Base-by-base conservation (phyloP, 192 early-diverging fungal species). In the Coemansia sp. region DNA sequence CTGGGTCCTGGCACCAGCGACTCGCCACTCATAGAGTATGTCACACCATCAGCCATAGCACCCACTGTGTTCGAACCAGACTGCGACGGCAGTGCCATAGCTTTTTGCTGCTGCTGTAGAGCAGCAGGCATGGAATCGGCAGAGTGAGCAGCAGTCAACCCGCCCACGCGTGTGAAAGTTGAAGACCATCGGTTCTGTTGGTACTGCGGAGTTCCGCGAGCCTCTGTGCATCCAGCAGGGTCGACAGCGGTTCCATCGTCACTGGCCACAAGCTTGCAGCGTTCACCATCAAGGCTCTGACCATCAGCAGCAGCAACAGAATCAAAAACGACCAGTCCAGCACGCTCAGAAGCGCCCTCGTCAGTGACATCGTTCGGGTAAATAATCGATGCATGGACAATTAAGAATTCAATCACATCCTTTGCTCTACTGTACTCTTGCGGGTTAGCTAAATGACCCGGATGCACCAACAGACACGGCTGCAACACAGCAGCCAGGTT, bases 401-500 rank as follows among this genome's bases (percentile, higher is more conserved):
- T 92, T 5, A 92, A 70, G 56, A 92, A 92, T 62, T 89, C 89
- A 4, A 92, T 66, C 22, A 92, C 89, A 22, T 84, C 75, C 57
- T 89, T 87, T 9, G 89, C 88, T n/a, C 85, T 85, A 49, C 85
- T 86, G 69, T 92, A 92, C 57, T 92, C 86, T 21, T 87, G 85
- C 44, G 88, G 89, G 3, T 84, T 78, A 61, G 87, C 82, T 49
- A 87, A 81, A 53, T 92, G 88, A 30, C 81, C 78, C 10, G 89
- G 89, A 48, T 92, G 91, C 5, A 86, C 86, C 12, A 92, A 69
- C 41, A 92, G 68, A n/a, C 89, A 88, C 2, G 89, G 89, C 58
- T 87, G 86, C 65, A 92, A 83, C 18, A 92, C 87, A 4, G 89
- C 86, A 5, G 91, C 91, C 56, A 92, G 68, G 60, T 92, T 92